Percentiles rank a stretch among this genome's conserved stretches.
Conservation (phyloP, 306 rosid genomes). For the Fagus sylvatica region DNA sequence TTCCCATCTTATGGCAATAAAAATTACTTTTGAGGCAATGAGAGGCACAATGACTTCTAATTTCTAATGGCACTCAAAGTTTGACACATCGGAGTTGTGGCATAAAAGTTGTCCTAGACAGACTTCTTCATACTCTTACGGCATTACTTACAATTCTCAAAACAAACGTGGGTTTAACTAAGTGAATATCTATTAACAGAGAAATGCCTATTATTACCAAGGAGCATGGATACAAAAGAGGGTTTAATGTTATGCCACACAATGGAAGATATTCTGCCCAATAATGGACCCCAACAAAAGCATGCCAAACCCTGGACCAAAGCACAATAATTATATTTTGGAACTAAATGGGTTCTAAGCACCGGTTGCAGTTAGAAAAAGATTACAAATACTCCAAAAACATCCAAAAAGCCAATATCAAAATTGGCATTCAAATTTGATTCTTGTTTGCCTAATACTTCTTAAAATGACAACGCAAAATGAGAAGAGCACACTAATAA, state of each 20-base stretch:
- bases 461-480: constrained; percentile 31
- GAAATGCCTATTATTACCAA: background rate
- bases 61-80: no score
- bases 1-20: no score
- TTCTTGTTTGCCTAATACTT: constrained; percentile 17
- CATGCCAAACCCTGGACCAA: background rate
- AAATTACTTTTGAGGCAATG: no score
- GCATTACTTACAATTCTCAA: background rate
- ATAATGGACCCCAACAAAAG: background rate
- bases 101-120: no score
- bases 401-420: constrained; percentile 7
- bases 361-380: background rate
- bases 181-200: background rate
- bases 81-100: no score
- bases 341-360: background rate
- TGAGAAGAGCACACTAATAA: constrained; percentile 23
- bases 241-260: background rate
- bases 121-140: no score
- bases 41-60: no score
- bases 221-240: background rate
- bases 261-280: background rate
- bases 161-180: background rate
- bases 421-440: constrained; percentile 18
- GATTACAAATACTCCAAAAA: constrained; percentile 22
- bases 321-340: background rate